Percentiles rank a stretch among this genome's conserved stretches.
Evolutionary conservation across 345 rosid genomes (phyloP).

Genomic region (Ailanthus altissimus): DNA sequence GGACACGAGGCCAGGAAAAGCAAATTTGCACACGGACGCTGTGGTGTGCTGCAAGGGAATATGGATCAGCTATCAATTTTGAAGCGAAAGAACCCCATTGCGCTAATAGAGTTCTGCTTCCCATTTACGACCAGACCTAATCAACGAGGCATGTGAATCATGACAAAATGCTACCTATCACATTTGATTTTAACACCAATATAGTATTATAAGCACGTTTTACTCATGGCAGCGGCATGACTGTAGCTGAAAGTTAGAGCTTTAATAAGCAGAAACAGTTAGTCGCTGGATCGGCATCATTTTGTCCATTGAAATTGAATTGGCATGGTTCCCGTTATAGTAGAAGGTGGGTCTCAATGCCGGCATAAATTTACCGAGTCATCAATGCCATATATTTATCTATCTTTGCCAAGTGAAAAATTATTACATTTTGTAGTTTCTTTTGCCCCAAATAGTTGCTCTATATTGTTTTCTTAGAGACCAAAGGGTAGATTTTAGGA

Average conservation of each 20-base stretch:
- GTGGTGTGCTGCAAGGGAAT: background rate
- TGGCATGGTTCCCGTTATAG: background rate
- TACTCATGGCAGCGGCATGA: background rate
- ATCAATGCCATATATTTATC: no score
- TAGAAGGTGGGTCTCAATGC: background rate
- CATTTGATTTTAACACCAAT: conserved; percentile 14
- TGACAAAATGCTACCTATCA: background rate
- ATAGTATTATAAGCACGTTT: background rate
- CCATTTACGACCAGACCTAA: conserved; percentile 21
- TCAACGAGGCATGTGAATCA: conserved; percentile 7
- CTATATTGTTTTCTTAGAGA: no score
- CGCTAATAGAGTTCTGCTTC: background rate
- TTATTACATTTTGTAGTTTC: no score
- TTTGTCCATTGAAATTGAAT: no score
- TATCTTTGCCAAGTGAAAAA: no score
- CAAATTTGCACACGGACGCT: background rate
- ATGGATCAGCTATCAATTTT: background rate
- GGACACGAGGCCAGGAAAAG: background rate
- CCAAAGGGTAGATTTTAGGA: no score
- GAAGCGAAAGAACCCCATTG: background rate
- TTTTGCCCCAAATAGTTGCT: no score
- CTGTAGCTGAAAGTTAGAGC: background rate
- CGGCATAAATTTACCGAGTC: no score
- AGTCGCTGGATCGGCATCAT: no score
- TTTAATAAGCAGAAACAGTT: background rate